A percentile compares a stretch with the other conserved stretches of the same genome.
phyloP scores from a whole-genome alignment of 768 basidiomycete genomes.

The Lanmaoa rubissima region DNA sequence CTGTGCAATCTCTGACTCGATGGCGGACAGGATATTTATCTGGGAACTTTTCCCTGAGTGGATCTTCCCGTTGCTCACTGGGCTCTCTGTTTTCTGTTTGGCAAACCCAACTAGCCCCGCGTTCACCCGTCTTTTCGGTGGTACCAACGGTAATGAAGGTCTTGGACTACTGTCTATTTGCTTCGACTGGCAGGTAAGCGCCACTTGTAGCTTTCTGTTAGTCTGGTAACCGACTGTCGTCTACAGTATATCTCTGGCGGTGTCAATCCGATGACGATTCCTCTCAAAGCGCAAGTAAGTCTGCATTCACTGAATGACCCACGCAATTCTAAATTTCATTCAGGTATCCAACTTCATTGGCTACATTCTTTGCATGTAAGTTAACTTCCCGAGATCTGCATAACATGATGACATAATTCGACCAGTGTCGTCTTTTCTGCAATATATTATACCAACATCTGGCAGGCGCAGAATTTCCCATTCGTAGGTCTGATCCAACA shows the following conservation, averaged over 20 bases:
- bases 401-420: conserved; percentile 3
- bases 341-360: conserved; percentile 49
- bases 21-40: conserved; percentile 34
- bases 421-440: conserved; percentile 37
- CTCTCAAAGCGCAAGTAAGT: conserved; percentile 48
- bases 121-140: conserved; percentile 56
- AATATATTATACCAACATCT: conserved; percentile 48
- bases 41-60: conserved; percentile 28
- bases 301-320: neutral
- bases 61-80: conserved; percentile 59
- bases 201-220: conserved; percentile 12
- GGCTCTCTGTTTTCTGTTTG: conserved; percentile 62
- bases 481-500: conserved; percentile 42
- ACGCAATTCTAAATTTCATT: neutral
- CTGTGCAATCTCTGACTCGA: neutral
- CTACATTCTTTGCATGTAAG: conserved; percentile 54
- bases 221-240: neutral
- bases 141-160: conserved; percentile 64
- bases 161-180: conserved; percentile 58
- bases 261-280: conserved; percentile 52
- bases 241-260: conserved; percentile 28
- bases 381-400: neutral
- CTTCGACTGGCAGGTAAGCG: conserved; percentile 52
- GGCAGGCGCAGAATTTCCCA: conserved; percentile 60
- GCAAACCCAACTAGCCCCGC: conserved; percentile 38